These are phyloP conservation scores for Podospora didyma DNA, from an alignment of 495 filamentous ascomycete genomes.

Conservation along the genomic window DNA sequence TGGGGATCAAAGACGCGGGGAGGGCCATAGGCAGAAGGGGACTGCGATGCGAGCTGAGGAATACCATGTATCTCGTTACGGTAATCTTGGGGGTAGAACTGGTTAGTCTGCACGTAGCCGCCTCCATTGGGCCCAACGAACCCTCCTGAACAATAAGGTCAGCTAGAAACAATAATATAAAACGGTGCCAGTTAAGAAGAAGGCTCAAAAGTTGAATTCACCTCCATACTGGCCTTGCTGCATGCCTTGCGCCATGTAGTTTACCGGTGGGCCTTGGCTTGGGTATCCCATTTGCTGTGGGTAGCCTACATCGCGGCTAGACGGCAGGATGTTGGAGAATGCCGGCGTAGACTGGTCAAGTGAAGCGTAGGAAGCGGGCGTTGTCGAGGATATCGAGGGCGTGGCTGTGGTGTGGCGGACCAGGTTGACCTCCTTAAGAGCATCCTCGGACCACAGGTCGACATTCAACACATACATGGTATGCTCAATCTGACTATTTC, in stretches of 20 bases:
- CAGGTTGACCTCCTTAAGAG: slow-evolving; percentile 85
- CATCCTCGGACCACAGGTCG: slow-evolving; percentile 85
- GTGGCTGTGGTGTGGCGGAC: slow-evolving; percentile 84
- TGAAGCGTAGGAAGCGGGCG: slow-evolving; percentile 29
- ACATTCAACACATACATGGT: slow-evolving; percentile 90
- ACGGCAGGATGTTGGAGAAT: slow-evolving; percentile 32
- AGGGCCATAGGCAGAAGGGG: slow-evolving; percentile 15
- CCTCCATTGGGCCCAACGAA: slow-evolving; percentile 22
- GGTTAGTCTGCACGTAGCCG: slow-evolving; percentile 24
- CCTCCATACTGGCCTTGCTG: slow-evolving; percentile 20
- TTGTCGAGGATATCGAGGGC: slow-evolving; percentile 80
- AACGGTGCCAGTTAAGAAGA: background rate
- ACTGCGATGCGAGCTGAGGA: slow-evolving; percentile 14
- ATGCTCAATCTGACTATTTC: slow-evolving; percentile 60
- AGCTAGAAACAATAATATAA: background rate
- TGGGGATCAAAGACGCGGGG: slow-evolving; percentile 22
- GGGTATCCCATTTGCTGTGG: slow-evolving; percentile 19
- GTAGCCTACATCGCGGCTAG: slow-evolving; percentile 24
- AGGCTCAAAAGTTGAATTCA: background rate
- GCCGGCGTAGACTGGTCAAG: slow-evolving; percentile 30
- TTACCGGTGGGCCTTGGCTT: slow-evolving; percentile 12
- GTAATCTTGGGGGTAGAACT: slow-evolving; percentile 26
- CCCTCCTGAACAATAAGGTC: slow-evolving; percentile 1
- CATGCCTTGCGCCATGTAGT: slow-evolving; percentile 25
- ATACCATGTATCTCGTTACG: slow-evolving; percentile 19